Conservation (phyloP, 2,329 filamentous ascomycete genomes). For the Aspergillus terreus region DNA sequence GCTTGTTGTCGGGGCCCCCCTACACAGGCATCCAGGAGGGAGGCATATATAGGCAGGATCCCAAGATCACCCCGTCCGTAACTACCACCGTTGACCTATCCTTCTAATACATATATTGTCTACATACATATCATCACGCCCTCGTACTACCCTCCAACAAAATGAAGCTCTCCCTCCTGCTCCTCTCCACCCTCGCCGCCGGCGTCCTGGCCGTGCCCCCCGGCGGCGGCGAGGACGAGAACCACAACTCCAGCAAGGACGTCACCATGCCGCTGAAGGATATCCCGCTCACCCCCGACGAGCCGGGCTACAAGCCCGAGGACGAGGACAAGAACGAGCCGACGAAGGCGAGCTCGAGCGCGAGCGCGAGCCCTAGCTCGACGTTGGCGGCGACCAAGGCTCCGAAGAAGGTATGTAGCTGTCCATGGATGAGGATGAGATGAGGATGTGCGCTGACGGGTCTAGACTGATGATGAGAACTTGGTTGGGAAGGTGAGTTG, state of each 20-base stretch:
- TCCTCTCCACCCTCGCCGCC: constrained; percentile 3
- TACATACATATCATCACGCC: background rate
- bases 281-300: background rate
- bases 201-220: constrained; percentile 2
- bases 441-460: too few species aligned
- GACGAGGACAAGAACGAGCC: background rate
- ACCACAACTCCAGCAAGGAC: background rate
- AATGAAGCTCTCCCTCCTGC: constrained; percentile 7
- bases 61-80: background rate
- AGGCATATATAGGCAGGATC: background rate
- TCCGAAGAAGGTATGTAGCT: background rate
- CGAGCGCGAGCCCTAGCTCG: background rate
- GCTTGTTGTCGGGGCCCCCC: too few species aligned
- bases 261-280: background rate
- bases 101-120: background rate
- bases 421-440: background rate
- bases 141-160: background rate
- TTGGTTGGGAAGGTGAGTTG: too few species aligned
- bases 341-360: background rate
- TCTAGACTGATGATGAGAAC: too few species aligned
- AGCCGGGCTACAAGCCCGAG: background rate
- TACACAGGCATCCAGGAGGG: background rate
- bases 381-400: background rate
- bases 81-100: background rate
- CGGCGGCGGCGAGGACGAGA: background rate